Conservation (phyloP, 1,139 yeast species). For the Yamadazyma aaseri region DNA sequence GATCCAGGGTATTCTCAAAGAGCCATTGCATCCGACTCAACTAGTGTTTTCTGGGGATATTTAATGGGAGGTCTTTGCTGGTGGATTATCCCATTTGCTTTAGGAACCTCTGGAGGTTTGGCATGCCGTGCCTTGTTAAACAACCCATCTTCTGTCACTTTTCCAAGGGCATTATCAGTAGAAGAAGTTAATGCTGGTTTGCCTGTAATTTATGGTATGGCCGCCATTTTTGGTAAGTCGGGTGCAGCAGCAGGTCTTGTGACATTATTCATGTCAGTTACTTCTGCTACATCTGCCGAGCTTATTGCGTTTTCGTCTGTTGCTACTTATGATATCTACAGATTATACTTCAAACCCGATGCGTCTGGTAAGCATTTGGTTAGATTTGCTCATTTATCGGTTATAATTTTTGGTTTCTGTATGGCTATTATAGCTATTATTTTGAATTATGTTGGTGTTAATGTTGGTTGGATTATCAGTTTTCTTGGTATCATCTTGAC, state of each 20-base stretch:
- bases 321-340: conserved; percentile 34
- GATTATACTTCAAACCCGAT: conserved; percentile 31
- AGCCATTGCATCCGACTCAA: conserved; percentile 40
- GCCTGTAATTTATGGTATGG: conserved; percentile 18
- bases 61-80: conserved; percentile 41
- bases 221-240: conserved; percentile 29
- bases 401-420: conserved; percentile 25
- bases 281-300: conserved; percentile 40
- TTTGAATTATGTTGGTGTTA: conserved; percentile 30
- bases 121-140: conserved; percentile 32
- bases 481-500: conserved; percentile 32
- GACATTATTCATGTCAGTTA: conserved; percentile 37
- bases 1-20: conserved; percentile 43
- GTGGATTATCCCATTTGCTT: conserved; percentile 36
- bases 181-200: conserved; percentile 22
- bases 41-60: conserved; percentile 33
- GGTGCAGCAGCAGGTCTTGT: conserved; percentile 38
- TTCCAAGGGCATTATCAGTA: conserved; percentile 23
- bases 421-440: conserved; percentile 30
- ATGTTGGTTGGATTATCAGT: conserved; percentile 29
- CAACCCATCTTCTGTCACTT: conserved; percentile 29
- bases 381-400: conserved; percentile 25
- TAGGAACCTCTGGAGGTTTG: conserved; percentile 35
- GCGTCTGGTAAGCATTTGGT: conserved; percentile 35
- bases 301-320: conserved; percentile 37